phyloP scores from a whole-genome alignment of 345 rosid species.

The Sisymbrium irio region DNA sequence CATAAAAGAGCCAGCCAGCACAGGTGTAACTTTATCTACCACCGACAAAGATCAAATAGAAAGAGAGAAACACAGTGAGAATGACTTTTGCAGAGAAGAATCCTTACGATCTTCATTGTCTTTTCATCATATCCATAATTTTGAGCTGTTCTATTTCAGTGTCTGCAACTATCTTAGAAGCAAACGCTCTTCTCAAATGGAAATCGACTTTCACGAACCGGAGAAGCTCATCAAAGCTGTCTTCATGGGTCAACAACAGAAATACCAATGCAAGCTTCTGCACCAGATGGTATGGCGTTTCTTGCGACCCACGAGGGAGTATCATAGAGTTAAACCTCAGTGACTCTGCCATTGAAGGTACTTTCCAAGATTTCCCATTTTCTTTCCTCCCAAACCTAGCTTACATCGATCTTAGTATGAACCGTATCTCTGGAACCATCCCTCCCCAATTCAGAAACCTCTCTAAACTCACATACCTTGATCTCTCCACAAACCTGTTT shows the following conservation, averaged over 20 bases:
- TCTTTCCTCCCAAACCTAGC: conserved; percentile 18
- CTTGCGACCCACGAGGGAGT: conserved; percentile 23
- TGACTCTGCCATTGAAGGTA: conserved; percentile 25
- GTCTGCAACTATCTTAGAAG: conserved; percentile 17
- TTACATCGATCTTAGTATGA: conserved; percentile 31
- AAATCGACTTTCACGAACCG: conserved; percentile 22
- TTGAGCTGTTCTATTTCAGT: neutral
- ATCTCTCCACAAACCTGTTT: conserved; percentile 31
- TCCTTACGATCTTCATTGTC: neutral
- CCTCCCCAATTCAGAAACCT: conserved; percentile 30
- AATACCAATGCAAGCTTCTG: conserved; percentile 6
- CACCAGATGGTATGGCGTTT: conserved; percentile 38
- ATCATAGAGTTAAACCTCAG: conserved; percentile 30
- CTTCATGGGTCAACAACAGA: conserved; percentile 15
- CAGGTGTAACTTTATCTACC: neutral
- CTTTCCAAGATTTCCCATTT: conserved; percentile 14
- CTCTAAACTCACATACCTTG: conserved; percentile 36
- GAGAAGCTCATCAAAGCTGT: conserved; percentile 15
- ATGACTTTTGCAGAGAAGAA: neutral
- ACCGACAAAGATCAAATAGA: neutral
- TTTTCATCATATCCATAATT: neutral
- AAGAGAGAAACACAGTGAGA: neutral
- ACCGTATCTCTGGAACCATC: conserved; percentile 32
- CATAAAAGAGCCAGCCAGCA: neutral
- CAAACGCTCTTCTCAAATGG: conserved; percentile 31